Evolutionary conservation across 2,329 filamentous ascomycete genomes (phyloP).

Genomic region (Aquanectria penicillioides): DNA sequence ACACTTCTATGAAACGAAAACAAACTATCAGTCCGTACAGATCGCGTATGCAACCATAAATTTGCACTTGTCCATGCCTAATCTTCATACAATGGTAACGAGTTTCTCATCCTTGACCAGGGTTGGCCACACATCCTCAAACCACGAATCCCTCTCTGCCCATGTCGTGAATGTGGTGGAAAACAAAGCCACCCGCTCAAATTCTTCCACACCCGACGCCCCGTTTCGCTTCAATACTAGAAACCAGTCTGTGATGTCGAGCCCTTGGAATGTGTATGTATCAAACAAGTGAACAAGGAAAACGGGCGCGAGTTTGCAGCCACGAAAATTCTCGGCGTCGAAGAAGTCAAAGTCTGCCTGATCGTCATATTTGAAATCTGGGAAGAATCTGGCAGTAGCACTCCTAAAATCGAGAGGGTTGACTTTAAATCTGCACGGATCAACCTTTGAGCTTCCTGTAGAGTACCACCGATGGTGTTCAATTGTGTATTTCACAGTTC

Average conservation of each 20-base stretch:
- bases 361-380: conserved; percentile 9
- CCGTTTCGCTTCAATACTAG: neutral
- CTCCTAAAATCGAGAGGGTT: neutral
- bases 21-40: too few species aligned
- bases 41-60: too few species aligned
- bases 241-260: neutral
- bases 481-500: neutral
- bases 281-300: conserved; percentile 8
- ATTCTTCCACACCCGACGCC: neutral
- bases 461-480: neutral
- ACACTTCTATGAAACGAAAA: too few species aligned
- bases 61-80: too few species aligned
- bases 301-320: neutral
- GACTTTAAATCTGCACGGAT: neutral
- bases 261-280: neutral
- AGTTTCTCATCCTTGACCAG: neutral
- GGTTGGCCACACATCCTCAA: neutral
- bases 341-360: conserved; percentile 3
- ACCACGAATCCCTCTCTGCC: neutral
- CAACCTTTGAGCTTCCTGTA: neutral
- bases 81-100: neutral
- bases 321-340: neutral
- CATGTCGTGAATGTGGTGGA: neutral
- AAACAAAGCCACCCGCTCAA: neutral
- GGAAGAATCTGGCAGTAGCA: neutral